Conservation (phyloP, 1,284 basidiomycete species). For the Pseudozyma thailandica region DNA sequence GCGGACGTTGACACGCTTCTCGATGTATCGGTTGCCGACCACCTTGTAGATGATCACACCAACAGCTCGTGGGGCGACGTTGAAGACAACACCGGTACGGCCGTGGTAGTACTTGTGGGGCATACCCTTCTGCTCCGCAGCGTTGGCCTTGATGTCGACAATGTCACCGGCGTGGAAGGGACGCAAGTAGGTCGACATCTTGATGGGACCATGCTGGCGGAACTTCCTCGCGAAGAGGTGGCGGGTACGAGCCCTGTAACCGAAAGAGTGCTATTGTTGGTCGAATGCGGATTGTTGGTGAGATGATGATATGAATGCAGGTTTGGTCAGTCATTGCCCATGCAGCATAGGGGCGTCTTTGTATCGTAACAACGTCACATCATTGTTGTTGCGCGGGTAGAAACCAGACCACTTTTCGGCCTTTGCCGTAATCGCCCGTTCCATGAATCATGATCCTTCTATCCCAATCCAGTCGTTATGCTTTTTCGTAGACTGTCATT, state of each 20-base stretch:
- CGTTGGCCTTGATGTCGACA: constrained; percentile 99
- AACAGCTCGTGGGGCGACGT: constrained; percentile 92
- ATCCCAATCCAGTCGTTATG: not conserved
- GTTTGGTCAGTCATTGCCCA: constrained; percentile 15
- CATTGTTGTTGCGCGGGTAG: constrained; percentile 17
- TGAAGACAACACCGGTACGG: constrained; percentile 97
- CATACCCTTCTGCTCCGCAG: constrained; percentile 99
- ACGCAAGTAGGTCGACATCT: constrained; percentile 91
- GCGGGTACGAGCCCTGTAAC: constrained; percentile 99
- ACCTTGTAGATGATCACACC: constrained; percentile 99
- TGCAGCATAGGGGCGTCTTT: not conserved
- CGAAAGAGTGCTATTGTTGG: constrained; percentile 88
- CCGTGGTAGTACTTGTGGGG: constrained; percentile 85
- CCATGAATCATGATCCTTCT: not conserved
- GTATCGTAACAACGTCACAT: not conserved
- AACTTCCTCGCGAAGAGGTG: constrained; percentile 80
- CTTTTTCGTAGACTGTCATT: too few relatives aligned
- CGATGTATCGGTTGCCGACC: constrained; percentile 97
- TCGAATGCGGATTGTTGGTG: not conserved
- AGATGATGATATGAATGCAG: not conserved
- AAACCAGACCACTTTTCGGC: not conserved
- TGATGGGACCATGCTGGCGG: constrained; percentile 88
- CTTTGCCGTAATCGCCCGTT: not conserved
- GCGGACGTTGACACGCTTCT: constrained; percentile 99
- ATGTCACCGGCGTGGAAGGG: constrained; percentile 96